A percentile compares a stretch with the other conserved stretches of the same genome.
phyloP scores from a whole-genome alignment of 140 eudicot genomes.

The Flaveria floridana region DNA sequence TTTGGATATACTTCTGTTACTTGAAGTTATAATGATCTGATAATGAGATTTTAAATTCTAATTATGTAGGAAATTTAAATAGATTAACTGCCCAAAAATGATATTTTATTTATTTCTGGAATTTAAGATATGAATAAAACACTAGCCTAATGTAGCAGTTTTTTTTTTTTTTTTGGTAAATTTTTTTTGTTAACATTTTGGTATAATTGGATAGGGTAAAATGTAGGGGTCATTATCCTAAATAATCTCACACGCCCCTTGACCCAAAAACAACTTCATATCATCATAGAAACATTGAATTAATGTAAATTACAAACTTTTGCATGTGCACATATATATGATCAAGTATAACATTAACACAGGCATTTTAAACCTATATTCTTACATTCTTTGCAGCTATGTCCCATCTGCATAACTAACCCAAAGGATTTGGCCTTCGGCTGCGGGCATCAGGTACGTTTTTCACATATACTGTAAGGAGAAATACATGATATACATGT shows the following conservation, averaged over 20 bases:
- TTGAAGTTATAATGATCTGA: not conserved
- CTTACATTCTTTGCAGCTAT: slow-evolving; percentile 53
- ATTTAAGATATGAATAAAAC: not conserved
- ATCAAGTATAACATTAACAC: not conserved
- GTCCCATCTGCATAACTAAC: slow-evolving; percentile 73
- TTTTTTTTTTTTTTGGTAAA: too few species aligned
- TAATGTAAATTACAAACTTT: too few species aligned
- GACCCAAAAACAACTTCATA: too few species aligned
- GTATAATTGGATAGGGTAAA: not conserved
- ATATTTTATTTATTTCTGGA: not conserved
- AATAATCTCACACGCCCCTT: too few species aligned
- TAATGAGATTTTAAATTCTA: not conserved
- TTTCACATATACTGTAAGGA: not conserved
- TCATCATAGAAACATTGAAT: too few species aligned
- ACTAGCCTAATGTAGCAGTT: not conserved
- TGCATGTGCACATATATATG: not conserved
- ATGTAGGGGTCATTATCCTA: not conserved
- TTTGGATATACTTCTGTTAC: not conserved
- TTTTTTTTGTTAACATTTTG: not conserved
- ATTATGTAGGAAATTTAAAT: not conserved
- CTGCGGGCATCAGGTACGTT: slow-evolving; percentile 88
- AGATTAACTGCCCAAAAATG: not conserved
- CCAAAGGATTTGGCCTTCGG: slow-evolving; percentile 84
- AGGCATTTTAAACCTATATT: slow-evolving; percentile 4
- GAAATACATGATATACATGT: not conserved